These are phyloP conservation scores for Eucalyptus lansdowneana DNA, from an alignment of 345 rosid species.

Conservation along the genomic window DNA sequence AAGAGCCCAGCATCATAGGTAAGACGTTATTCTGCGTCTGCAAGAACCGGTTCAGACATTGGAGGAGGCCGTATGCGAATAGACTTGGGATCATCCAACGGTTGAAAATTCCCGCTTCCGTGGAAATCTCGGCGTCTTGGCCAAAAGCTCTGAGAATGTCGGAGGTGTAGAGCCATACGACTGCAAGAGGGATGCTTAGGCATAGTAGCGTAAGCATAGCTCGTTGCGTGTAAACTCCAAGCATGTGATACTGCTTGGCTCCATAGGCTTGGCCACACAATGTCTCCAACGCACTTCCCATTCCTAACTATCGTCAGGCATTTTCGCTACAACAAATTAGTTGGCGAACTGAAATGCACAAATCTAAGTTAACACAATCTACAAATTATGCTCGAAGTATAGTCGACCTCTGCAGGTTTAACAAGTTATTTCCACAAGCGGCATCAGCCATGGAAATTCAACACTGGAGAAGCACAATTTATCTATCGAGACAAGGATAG, in stretches of 20 bases:
- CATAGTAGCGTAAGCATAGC: constrained; percentile 44
- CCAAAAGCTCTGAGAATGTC: constrained; percentile 27
- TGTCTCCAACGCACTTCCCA: constrained; percentile 41
- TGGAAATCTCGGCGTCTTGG: constrained; percentile 33
- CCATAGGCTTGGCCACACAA: constrained; percentile 67
- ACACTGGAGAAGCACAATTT: neutral
- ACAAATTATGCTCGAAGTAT: neutral
- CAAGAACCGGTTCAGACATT: constrained; percentile 45
- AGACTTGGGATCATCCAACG: constrained; percentile 56
- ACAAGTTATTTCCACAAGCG: neutral
- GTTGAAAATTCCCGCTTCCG: constrained; percentile 25
- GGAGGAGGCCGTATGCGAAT: constrained; percentile 43
- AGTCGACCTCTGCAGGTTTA: neutral
- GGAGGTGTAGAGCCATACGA: constrained; percentile 37
- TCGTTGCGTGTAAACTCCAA: constrained; percentile 53
- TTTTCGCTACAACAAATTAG: neutral
- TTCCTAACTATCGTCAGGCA: neutral
- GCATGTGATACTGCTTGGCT: constrained; percentile 54
- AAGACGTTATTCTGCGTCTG: constrained; percentile 48
- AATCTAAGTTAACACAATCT: neutral
- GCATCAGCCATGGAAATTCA: neutral
- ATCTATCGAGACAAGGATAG: neutral
- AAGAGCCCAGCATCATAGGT: constrained; percentile 33
- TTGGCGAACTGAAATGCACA: neutral
- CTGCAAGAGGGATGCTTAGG: constrained; percentile 34